Conservation (phyloP, 768 basidiomycete genomes). For the Pisolithus albus region DNA sequence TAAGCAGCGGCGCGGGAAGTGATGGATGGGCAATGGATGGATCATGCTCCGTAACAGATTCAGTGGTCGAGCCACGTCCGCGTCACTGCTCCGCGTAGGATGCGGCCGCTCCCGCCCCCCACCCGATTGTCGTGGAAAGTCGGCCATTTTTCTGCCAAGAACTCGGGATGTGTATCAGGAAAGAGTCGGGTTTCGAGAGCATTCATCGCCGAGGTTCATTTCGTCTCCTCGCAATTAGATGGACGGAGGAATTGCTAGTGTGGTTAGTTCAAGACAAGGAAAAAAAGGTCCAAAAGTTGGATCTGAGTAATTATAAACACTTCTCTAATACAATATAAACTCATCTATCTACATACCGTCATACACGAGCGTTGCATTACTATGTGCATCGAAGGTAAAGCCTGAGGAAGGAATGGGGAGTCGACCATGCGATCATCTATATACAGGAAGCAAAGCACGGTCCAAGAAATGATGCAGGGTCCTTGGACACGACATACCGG, state of each 20-base stretch:
- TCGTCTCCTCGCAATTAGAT: too few species aligned
- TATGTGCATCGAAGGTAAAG: background rate
- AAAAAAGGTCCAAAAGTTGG: too few species aligned
- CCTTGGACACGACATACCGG: background rate
- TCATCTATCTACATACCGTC: background rate
- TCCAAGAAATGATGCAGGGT: background rate
- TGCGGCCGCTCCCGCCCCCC: conserved; percentile 37
- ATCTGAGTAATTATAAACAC: too few species aligned
- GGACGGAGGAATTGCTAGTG: too few species aligned
- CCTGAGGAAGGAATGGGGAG: background rate
- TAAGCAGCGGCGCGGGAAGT: too few species aligned
- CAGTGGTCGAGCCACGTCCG: conserved; percentile 32
- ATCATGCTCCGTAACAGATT: too few species aligned
- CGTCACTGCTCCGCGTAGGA: conserved; percentile 24
- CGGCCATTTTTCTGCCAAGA: conserved; percentile 39
- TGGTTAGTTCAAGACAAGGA: too few species aligned
- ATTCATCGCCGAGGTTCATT: conserved; percentile 22
- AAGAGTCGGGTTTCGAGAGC: conserved; percentile 33
- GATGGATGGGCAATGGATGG: background rate
- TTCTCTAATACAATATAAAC: background rate
- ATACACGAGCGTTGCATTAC: background rate
- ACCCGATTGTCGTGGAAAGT: conserved; percentile 56
- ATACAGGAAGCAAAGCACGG: background rate
- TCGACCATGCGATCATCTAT: background rate
- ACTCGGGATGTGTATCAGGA: conserved; percentile 41